Conservation (phyloP, 441 rosid species). For the Populus hybrid region DNA sequence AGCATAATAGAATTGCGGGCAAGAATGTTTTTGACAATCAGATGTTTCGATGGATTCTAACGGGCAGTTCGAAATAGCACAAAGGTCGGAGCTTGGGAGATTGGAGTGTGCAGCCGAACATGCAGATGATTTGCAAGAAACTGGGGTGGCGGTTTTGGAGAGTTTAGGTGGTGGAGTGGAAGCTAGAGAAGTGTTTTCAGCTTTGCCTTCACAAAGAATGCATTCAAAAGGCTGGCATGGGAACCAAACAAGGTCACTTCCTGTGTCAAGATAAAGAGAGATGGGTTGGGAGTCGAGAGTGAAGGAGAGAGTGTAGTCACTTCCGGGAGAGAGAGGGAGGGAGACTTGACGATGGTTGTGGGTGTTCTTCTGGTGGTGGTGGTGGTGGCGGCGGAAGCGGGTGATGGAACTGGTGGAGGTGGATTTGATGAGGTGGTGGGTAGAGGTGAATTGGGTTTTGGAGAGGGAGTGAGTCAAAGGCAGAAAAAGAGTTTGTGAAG, state of each 20-base stretch:
- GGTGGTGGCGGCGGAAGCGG: conserved; percentile 68
- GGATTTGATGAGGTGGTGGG: conserved; percentile 75
- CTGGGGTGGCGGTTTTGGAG: conserved; percentile 44
- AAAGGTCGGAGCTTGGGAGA: conserved; percentile 64
- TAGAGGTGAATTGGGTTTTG: conserved; percentile 44
- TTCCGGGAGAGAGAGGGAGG: conserved; percentile 80
- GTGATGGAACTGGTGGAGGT: conserved; percentile 64
- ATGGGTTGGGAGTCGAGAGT: conserved; percentile 48
- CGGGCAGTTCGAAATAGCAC: conserved; percentile 80
- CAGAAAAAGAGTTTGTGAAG: conserved; percentile 40
- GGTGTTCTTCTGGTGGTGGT: conserved; percentile 20
- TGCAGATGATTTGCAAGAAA: conserved; percentile 58
- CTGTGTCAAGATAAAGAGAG: conserved; percentile 88
- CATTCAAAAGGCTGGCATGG: conserved; percentile 87
- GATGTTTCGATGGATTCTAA: conserved; percentile 72
- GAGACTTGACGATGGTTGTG: conserved; percentile 44
- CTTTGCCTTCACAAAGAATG: conserved; percentile 79
- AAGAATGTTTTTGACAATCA: conserved; percentile 59
- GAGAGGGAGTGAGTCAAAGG: conserved; percentile 72
- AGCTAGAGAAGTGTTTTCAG: conserved; percentile 17
- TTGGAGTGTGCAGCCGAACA: conserved; percentile 81
- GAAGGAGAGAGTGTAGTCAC: conserved; percentile 78
- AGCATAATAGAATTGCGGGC: conserved; percentile 88
- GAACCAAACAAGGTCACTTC: conserved; percentile 95
- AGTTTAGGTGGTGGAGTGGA: conserved; percentile 35